Conservation (phyloP, 331 rosid genomes). For the Malus hybrid region DNA sequence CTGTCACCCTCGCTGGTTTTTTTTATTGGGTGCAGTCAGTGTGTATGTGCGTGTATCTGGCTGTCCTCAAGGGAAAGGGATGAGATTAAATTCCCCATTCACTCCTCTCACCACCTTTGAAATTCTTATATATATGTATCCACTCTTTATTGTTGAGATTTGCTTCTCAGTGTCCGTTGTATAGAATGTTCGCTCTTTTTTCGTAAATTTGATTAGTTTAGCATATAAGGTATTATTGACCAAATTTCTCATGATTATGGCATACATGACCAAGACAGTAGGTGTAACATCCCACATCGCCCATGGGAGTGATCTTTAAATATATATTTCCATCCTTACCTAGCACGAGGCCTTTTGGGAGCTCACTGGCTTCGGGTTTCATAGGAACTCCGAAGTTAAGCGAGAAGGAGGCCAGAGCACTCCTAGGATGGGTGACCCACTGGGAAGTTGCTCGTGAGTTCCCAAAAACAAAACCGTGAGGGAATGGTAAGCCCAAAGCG, state of each 20-base stretch:
- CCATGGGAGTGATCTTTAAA: too few relatives aligned
- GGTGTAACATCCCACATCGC: too few relatives aligned
- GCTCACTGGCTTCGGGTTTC: too few relatives aligned
- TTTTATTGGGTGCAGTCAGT: background rate
- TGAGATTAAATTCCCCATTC: background rate
- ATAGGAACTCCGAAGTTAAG: too few relatives aligned
- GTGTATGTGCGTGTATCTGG: background rate
- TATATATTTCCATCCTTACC: too few relatives aligned
- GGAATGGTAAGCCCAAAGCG: too few relatives aligned
- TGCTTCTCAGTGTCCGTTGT: background rate
- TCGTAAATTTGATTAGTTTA: background rate
- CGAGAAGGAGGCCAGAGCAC: too few relatives aligned
- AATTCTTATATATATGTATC: background rate
- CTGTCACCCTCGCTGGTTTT: background rate
- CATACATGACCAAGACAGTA: background rate
- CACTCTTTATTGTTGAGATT: background rate
- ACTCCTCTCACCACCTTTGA: background rate
- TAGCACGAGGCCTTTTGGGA: too few relatives aligned
- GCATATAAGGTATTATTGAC: background rate
- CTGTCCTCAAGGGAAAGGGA: background rate
- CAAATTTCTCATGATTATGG: background rate
- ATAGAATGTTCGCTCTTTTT: background rate
- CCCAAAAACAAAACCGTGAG: too few relatives aligned
- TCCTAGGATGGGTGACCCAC: too few relatives aligned
- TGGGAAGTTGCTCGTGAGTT: too few relatives aligned